A percentile compares a stretch with the other conserved stretches of the same genome.
Evolutionary conservation across 176 grass and related monocot species (phyloP).

Genomic region (Cenchrus purpureus): DNA sequence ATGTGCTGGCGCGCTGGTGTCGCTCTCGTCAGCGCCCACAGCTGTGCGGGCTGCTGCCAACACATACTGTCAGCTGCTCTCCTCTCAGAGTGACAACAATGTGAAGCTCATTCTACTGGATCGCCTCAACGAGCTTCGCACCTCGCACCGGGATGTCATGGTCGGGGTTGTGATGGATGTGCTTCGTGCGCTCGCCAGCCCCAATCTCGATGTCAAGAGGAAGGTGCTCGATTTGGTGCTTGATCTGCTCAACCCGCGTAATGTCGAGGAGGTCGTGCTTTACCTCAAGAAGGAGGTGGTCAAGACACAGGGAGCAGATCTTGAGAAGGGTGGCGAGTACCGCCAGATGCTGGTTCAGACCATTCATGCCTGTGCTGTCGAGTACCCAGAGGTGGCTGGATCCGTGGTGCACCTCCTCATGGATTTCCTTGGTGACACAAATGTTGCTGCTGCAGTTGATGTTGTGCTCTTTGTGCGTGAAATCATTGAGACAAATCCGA

Average conservation of each 20-base stretch:
- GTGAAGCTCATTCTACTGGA: constrained; percentile 77
- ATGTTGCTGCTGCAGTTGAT: constrained; percentile 78
- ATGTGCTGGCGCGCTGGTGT: constrained; percentile 61
- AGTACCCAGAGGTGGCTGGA: constrained; percentile 81
- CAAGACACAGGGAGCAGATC: constrained; percentile 67
- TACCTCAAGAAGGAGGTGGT: constrained; percentile 86
- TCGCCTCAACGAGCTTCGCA: constrained; percentile 58
- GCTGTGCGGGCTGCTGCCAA: constrained; percentile 64
- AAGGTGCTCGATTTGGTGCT: constrained; percentile 86
- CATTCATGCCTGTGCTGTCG: constrained; percentile 72
- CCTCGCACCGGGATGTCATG: constrained; percentile 64
- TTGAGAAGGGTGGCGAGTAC: constrained; percentile 69
- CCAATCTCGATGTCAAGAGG: constrained; percentile 58
- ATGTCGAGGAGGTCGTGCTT: constrained; percentile 80
- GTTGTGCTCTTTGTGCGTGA: constrained; percentile 78
- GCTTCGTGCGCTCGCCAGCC: constrained; percentile 60
- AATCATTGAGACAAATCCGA: constrained; percentile 80
- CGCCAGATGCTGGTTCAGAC: constrained; percentile 79
- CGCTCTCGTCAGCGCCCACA: constrained; percentile 72
- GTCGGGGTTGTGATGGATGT: constrained; percentile 78
- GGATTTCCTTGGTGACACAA: constrained; percentile 84
- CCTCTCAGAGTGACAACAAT: constrained; percentile 83
- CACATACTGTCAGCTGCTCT: constrained; percentile 69
- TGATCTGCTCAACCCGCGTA: constrained; percentile 62
- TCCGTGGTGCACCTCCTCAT: constrained; percentile 88